phyloP scores from a whole-genome alignment of 192 early-diverging fungal species.

The Rhizophagus prolifer region DNA sequence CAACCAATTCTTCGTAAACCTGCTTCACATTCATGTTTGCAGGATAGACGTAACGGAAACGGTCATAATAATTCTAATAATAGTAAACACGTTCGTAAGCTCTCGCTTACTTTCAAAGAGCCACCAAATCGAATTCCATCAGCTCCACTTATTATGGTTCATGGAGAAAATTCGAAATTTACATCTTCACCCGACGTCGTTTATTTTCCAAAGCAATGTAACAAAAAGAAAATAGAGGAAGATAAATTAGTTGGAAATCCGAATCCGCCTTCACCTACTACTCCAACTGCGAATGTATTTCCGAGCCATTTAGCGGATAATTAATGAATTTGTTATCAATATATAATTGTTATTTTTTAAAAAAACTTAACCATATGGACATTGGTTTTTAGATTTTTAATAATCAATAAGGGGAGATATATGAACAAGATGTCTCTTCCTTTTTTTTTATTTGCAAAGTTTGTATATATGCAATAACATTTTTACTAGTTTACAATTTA shows the following conservation, averaged over 20 bases:
- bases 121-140: background rate
- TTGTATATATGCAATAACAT: no score
- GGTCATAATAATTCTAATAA: background rate
- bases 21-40: conserved; percentile 15
- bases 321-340: background rate
- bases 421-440: background rate
- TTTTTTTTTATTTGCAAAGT: background rate
- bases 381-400: background rate
- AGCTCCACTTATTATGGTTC: conserved; percentile 29
- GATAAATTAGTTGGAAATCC: background rate
- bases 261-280: background rate
- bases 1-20: conserved; percentile 31
- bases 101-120: conserved; percentile 9
- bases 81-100: conserved; percentile 6
- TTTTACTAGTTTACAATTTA: no score
- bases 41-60: background rate
- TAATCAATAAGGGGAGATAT: background rate
- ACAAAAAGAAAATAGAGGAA: background rate
- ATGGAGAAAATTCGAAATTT: conserved; percentile 24
- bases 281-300: conserved; percentile 28
- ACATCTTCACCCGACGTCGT: conserved; percentile 9
- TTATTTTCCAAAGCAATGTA: conserved; percentile 3
- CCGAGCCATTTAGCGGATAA: conserved; percentile 27
- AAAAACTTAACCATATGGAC: background rate
- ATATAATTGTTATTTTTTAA: background rate